phyloP scores from a whole-genome alignment of 805 yeast species.

The Barnettozyma siamensis region DNA sequence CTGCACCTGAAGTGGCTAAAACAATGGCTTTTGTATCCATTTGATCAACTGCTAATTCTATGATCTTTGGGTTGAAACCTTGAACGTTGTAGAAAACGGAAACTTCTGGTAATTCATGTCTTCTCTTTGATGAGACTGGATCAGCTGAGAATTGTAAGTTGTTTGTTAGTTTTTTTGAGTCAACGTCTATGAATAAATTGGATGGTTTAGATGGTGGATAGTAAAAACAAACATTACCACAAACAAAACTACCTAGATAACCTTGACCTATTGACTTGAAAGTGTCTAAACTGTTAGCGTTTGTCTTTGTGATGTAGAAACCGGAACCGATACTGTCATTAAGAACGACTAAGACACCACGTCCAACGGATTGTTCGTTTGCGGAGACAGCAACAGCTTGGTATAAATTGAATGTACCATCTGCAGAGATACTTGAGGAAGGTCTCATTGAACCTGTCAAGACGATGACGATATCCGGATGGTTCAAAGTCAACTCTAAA shows the following conservation, averaged over 20 bases:
- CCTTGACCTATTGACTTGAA: slow-evolving; percentile 67
- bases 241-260: slow-evolving; percentile 63
- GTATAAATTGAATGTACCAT: slow-evolving; percentile 67
- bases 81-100: slow-evolving; percentile 58
- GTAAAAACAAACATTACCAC: slow-evolving; percentile 58
- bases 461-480: slow-evolving; percentile 51
- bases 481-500: slow-evolving; percentile 42
- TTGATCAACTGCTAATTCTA: slow-evolving; percentile 41
- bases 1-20: slow-evolving; percentile 69
- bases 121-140: slow-evolving; percentile 21
- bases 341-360: slow-evolving; percentile 60
- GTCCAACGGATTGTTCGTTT: slow-evolving; percentile 39
- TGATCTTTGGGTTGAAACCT: slow-evolving; percentile 44
- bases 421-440: slow-evolving; percentile 61
- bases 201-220: slow-evolving; percentile 58
- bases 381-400: slow-evolving; percentile 66
- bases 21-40: slow-evolving; percentile 49
- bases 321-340: slow-evolving; percentile 69
- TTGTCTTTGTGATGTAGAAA: slow-evolving; percentile 62
- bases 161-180: slow-evolving; percentile 19
- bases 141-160: slow-evolving; percentile 20
- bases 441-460: slow-evolving; percentile 76
- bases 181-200: slow-evolving; percentile 33
- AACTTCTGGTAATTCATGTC: slow-evolving; percentile 36
- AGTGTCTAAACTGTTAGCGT: slow-evolving; percentile 65